Percentiles rank a stretch among this genome's conserved stretches.
Evolutionary conservation across 129 eudicot genomes (phyloP).

Genomic region (Mikania micrantha): DNA sequence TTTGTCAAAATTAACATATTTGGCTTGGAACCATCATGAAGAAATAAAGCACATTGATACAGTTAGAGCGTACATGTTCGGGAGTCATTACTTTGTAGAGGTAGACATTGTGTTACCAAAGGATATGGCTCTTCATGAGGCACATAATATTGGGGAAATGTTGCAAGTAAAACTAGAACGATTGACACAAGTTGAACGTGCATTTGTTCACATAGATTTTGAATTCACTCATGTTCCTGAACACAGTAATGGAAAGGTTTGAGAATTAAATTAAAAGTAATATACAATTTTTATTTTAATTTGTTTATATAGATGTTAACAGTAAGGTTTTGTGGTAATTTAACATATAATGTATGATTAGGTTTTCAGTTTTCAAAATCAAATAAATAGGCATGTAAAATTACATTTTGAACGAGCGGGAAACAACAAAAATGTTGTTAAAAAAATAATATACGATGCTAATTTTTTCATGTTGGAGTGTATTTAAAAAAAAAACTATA

Average conservation of each 20-base stretch:
- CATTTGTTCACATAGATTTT: constrained; percentile 90
- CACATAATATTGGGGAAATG: constrained; percentile 88
- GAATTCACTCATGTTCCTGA: constrained; percentile 83
- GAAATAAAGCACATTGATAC: constrained; percentile 88
- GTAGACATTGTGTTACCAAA: constrained; percentile 85
- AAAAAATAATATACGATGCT: too few species aligned
- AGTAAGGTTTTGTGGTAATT: neutral
- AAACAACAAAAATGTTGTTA: too few species aligned
- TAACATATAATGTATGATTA: neutral
- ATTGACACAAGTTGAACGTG: constrained; percentile 73
- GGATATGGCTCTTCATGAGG: constrained; percentile 65
- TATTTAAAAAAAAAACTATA: too few species aligned
- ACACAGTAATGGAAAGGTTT: constrained; percentile 43
- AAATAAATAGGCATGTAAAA: neutral
- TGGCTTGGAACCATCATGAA: constrained; percentile 88
- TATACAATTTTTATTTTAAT: too few species aligned
- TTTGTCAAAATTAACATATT: constrained; percentile 71
- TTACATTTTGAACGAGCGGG: too few species aligned
- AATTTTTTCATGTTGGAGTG: too few species aligned
- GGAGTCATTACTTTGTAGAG: constrained; percentile 81
- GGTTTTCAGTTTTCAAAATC: neutral
- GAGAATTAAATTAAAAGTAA: neutral
- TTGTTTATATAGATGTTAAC: neutral
- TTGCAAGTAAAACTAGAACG: constrained; percentile 87
- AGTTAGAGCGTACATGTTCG: constrained; percentile 82